These are phyloP conservation scores for Herpetomonas samuelpessoai DNA, from an alignment of 208 protist genomes.

Conservation along the genomic window DNA sequence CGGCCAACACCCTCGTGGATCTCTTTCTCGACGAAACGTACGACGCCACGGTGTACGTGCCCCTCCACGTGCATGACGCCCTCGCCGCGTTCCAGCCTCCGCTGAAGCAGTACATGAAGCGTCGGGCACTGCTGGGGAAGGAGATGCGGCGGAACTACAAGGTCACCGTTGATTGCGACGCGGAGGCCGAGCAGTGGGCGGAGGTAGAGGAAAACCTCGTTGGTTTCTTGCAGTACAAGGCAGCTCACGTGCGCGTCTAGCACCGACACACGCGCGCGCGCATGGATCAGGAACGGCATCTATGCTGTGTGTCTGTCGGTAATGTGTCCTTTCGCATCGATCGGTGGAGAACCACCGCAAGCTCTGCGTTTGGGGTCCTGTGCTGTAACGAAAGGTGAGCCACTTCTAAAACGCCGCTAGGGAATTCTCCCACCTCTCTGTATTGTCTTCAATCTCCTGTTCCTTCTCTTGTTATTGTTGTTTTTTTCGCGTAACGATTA, in stretches of 20 bases:
- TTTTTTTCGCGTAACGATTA: too few species aligned
- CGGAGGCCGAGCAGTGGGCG: slow-evolving; percentile 48
- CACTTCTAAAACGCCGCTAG: too few species aligned
- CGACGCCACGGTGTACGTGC: slow-evolving; percentile 62
- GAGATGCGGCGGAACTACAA: slow-evolving; percentile 36
- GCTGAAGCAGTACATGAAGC: slow-evolving; percentile 49
- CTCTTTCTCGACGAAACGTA: slow-evolving; percentile 70
- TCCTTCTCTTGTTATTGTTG: too few species aligned
- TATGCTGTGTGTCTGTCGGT: too few species aligned
- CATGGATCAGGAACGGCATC: too few species aligned
- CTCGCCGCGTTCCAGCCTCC: slow-evolving; percentile 31
- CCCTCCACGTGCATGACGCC: slow-evolving; percentile 40
- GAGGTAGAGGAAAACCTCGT: slow-evolving; percentile 69
- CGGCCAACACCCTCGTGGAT: slow-evolving; percentile 75
- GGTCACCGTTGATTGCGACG: slow-evolving; percentile 9
- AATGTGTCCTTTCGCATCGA: too few species aligned
- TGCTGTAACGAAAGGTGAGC: too few species aligned
- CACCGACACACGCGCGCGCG: too few species aligned
- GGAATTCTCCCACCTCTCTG: too few species aligned
- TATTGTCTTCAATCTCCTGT: too few species aligned
- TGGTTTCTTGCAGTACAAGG: slow-evolving; percentile 75
- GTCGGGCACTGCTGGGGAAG: slow-evolving; percentile 38
- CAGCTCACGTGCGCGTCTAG: not conserved
- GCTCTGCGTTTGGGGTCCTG: too few species aligned
- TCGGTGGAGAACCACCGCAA: too few species aligned